A percentile compares a stretch with the other conserved stretches of the same genome.
Evolutionary conservation across 352 stramenopile species (phyloP).

Genomic region (Phytophthora foliorum): DNA sequence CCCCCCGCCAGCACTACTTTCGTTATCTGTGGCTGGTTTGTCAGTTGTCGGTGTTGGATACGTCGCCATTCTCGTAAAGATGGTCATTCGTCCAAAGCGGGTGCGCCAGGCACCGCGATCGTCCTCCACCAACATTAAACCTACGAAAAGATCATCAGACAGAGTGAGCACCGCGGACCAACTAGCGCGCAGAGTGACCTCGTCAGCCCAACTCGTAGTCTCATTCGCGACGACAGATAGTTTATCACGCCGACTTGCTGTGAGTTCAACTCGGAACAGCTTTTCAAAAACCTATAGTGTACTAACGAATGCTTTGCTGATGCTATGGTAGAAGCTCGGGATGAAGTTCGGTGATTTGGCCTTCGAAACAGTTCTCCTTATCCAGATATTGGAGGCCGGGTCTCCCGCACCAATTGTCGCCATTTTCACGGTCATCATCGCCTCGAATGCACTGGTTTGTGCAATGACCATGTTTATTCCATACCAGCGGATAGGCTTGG

Average conservation of each 20-base stretch:
- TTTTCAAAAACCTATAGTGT: not conserved
- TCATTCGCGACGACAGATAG: constrained; percentile 8
- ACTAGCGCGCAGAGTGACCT: constrained; percentile 15
- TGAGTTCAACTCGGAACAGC: not conserved
- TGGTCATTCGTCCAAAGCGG: constrained; percentile 16
- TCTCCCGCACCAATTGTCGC: constrained; percentile 25
- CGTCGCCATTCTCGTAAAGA: constrained; percentile 20
- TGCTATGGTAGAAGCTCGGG: constrained; percentile 21
- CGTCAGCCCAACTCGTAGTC: constrained; percentile 13
- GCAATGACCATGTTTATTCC: constrained; percentile 31
- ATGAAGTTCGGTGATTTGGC: constrained; percentile 39
- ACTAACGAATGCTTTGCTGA: constrained; percentile 10
- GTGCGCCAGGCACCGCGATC: constrained; percentile 5
- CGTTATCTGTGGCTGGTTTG: constrained; percentile 20
- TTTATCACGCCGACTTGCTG: constrained; percentile 13
- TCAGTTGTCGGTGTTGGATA: constrained; percentile 25
- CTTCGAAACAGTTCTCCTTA: constrained; percentile 32
- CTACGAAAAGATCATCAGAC: not conserved
- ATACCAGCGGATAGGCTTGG: constrained; percentile 10
- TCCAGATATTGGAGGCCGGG: constrained; percentile 33
- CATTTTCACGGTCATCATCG: constrained; percentile 32
- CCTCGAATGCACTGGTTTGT: constrained; percentile 23
- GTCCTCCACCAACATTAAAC: not conserved
- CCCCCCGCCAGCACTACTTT: constrained; percentile 15
- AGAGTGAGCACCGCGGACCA: constrained; percentile 3